Base-by-base conservation (phyloP, 1,284 basidiomycete genomes). In the Exsudoporus floridanus region DNA sequence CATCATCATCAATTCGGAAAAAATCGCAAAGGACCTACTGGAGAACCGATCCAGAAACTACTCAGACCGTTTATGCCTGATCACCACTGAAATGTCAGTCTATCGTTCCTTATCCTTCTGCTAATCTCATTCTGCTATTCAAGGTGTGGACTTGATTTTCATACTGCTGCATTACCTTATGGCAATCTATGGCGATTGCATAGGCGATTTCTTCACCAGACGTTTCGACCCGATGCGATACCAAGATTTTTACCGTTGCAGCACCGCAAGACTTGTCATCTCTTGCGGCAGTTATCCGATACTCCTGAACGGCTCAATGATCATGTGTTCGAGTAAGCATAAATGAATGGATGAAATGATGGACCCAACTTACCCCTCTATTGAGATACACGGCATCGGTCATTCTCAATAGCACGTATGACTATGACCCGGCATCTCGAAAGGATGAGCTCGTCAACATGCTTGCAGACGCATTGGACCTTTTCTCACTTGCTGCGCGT, bases 1-100 rank as follows among this genome's bases (percentile, higher is more conserved):
- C 30, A 51, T 65, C 27, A 51, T 60, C 23, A 39, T n/a, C 28
- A 62, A 60, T 18, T 64, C 61, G 19, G 56, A 61, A 28, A 52
- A 62, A 7, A 10, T 53, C 7, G 62, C 61, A 5, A 59, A 42
- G 30, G 61, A 64, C 6, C 25, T 61, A 0, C 50, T 61, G 10
- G 60, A 57, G 0, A 47, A 40, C 4, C 49, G 33, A 1, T 60
- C 61, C 3, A 21, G 8, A 2, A 64, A 45, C 14, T 45, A 60
- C 5, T 23, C 23, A 23, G 23, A 23, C 23, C 23, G 5, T 23
- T 5, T 23, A 23, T 23, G 5, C 23, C 3, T 59, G 7, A 25
- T 53, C 7, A 50, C 52, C 13, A 50, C 8, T 4, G 43, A 63
- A 0, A 14, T 64, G 62, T 62, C 13, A 34, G 60, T 1, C 18